Evolutionary conservation across 1,139 yeast species (phyloP), one percentile per base, ranked within the genome.

Genomic region (Candida sanyaensis): DNA sequence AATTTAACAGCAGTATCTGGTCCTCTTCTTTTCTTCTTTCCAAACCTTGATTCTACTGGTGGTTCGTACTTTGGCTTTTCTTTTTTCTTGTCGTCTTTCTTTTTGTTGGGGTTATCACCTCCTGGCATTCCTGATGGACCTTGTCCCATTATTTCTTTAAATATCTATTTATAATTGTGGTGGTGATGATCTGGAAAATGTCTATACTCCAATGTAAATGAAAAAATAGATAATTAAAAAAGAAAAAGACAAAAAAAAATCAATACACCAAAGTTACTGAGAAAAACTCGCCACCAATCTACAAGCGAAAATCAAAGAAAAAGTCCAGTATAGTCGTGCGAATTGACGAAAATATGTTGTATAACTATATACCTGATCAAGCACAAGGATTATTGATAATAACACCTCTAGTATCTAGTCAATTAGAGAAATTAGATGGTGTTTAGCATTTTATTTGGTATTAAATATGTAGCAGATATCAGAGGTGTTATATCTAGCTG

Each of bases 31-130:
- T 86, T 87, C 77, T 87, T 89, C 72, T 86, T 88, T 52, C 96
- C 96, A 61, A 89, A 87, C 58, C 92, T 84, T 13, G 97, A 86
- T 68, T 93, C 96, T 52, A 93, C 98, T 21, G 99, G 99, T 36
- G 99, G 99, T 69, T 95, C 99, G 68, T 92, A 93, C 73, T 90
- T 91, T 60, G 97, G 97, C 67, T 86, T 87, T 55, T 86, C 89
- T 56, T 85, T 83, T 80, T 89, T 86, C 68, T 84, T 84, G 68
- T 84, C 87, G 59, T 84, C 86, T 68, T 84, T 86, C 74, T 84
- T 84, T 66, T 84, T 85, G 61, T 83, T 84, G 60, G 64, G 58
- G 55, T 65, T 64, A 55, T 77, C 78, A 60, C 78, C 80, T 52
- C 84, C 84, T 52, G 86, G 83, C 78, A 84, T 74, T 54, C 89